Evolutionary conservation across 2,329 filamentous ascomycete species (phyloP), one percentile per base, ranked within the genome.

Genomic region (Cucurbitaria berberidis): DNA sequence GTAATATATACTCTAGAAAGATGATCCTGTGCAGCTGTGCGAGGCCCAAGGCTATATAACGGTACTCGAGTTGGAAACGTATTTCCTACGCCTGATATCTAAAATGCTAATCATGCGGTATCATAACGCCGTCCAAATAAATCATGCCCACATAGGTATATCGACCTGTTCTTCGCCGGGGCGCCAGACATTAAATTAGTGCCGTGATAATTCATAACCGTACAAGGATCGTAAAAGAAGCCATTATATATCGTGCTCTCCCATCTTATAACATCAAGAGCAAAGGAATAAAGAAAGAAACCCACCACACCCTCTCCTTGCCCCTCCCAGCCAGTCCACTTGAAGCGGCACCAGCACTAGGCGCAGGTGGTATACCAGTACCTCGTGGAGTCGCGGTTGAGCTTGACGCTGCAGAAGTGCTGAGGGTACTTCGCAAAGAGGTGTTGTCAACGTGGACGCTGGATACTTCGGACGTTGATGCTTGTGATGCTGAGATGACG

Each of bases 231-330:
- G 22, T 55, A 47, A 54, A 49, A 35, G 27, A 29, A 43, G 10
- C 11, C 10, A 13, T 15, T 22, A 39, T 39, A 10, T 9, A 42
- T 35, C 26, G 11, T 15, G 36, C 34, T 15, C 3, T 19, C 13
- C 6, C 8, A 34, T 16, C 22, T 54, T n/a, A 67, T n/a, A 58
- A 9, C 16, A 48, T 27, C 2, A 64, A 30, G 7, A 69, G 8
- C 1, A 63, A 22, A 19, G 62, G 60, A 8, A 66, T 24, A 5
- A 72, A 39, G 39, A 72, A 69, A 1, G 61, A 48, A 8, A 72
- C 35, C 70, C 70, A 73, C 69, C 70, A 73, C 0, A 72, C 69
- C 40, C 45, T 57, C 45, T 72, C 68, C 19, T 65, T 67, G 1
- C 45, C 50, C 24, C 43, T 51, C 1, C 43, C 21, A 16, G 45